Conservation (phyloP, 1,284 basidiomycete genomes). For the Tremellales sp. region DNA sequence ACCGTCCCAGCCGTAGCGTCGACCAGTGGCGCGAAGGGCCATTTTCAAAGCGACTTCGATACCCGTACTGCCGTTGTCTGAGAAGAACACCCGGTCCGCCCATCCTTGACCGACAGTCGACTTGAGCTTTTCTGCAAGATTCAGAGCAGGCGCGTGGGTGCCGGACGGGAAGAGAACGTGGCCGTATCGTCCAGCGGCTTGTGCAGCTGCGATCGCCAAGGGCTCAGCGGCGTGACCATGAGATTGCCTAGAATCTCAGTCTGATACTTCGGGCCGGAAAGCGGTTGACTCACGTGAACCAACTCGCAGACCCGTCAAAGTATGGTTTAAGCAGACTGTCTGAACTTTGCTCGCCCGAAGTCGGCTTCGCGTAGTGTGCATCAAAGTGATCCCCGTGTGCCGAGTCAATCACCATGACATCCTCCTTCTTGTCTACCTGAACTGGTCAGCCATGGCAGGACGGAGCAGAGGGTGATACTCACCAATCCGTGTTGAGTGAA, state of each 20-base stretch:
- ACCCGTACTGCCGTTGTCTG: slow-evolving; percentile 90
- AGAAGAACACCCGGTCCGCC: slow-evolving; percentile 88
- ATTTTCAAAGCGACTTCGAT: slow-evolving; percentile 98
- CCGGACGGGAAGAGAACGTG: slow-evolving; percentile 95
- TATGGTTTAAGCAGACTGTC: slow-evolving; percentile 60
- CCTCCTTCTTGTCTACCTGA: slow-evolving; percentile 60
- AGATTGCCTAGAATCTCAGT: slow-evolving; percentile 56
- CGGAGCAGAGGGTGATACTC: slow-evolving; percentile 4
- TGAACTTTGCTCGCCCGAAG: slow-evolving; percentile 20
- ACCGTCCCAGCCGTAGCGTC: slow-evolving; percentile 50
- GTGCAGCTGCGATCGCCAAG: slow-evolving; percentile 78
- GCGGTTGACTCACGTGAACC: slow-evolving; percentile 70
- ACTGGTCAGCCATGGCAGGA: not conserved
- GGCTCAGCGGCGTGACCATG: slow-evolving; percentile 77
- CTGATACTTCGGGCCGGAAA: no score
- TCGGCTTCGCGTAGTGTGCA: slow-evolving; percentile 53
- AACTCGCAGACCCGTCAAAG: slow-evolving; percentile 89
- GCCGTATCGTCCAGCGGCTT: slow-evolving; percentile 87
- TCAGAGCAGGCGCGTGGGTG: slow-evolving; percentile 76
- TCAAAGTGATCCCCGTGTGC: slow-evolving; percentile 83
- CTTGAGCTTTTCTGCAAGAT: slow-evolving; percentile 42
- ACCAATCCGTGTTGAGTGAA: slow-evolving; percentile 81
- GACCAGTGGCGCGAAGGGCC: slow-evolving; percentile 73
- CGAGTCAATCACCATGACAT: slow-evolving; percentile 88
- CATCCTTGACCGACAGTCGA: slow-evolving; percentile 63